Evolutionary conservation across 106 monocot genomes (phyloP).

Genomic region (Apostasia ramifera): DNA sequence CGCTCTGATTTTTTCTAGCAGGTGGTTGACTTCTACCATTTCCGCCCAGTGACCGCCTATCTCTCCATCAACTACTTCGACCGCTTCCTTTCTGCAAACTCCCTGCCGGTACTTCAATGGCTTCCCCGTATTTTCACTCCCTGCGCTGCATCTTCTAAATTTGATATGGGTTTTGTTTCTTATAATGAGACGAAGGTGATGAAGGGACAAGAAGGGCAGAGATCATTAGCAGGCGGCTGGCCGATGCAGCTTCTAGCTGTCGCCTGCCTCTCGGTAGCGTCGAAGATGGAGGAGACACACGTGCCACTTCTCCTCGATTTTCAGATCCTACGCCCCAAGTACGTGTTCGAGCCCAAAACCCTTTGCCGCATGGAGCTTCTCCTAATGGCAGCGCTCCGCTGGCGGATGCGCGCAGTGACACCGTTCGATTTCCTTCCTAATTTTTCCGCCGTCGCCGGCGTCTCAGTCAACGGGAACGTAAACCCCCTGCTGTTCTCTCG

Average conservation of each 20-base stretch:
- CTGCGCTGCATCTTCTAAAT: background rate
- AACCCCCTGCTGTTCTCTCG: conserved; percentile 16
- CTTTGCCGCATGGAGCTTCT: conserved; percentile 71
- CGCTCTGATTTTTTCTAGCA: conserved; percentile 1
- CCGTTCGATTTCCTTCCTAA: conserved; percentile 68
- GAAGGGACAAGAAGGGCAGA: conserved; percentile 2
- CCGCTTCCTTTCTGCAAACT: conserved; percentile 52
- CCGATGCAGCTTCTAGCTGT: conserved; percentile 73
- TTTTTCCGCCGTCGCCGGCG: conserved; percentile 14
- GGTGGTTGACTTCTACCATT: conserved; percentile 46
- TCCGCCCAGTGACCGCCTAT: conserved; percentile 48
- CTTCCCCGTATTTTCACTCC: background rate
- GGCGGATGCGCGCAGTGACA: conserved; percentile 66
- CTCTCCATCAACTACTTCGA: conserved; percentile 84
- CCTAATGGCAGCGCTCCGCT: conserved; percentile 55
- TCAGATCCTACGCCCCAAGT: conserved; percentile 35
- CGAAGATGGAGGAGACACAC: conserved; percentile 81
- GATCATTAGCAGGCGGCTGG: conserved; percentile 18
- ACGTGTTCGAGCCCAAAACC: conserved; percentile 47
- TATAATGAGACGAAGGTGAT: background rate
- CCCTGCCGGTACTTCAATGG: conserved; percentile 29
- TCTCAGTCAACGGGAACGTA: background rate
- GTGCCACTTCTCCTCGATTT: conserved; percentile 53
- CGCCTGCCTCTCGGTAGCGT: conserved; percentile 74
- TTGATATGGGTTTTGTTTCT: background rate